These are phyloP conservation scores for Coemansia sp. DNA, from an alignment of 192 early-diverging fungal genomes.

Conservation along the genomic window DNA sequence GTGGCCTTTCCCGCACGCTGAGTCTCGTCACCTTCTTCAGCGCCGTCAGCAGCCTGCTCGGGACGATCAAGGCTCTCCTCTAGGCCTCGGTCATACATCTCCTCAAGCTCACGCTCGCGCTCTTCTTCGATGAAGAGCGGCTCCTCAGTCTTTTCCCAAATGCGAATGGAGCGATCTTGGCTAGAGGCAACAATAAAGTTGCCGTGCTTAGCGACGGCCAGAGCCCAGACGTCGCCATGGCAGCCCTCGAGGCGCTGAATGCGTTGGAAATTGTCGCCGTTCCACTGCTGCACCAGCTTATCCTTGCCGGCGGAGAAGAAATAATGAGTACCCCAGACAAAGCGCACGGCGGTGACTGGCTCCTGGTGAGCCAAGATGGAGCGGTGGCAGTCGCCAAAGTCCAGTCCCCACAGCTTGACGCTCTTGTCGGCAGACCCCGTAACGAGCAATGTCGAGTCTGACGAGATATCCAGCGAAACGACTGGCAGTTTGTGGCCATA, in stretches of 20 bases:
- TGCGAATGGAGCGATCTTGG: conserved; percentile 92
- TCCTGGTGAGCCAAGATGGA: conserved; percentile 94
- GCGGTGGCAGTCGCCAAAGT: conserved; percentile 99
- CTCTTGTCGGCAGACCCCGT: conserved; percentile 98
- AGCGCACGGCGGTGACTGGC: conserved; percentile 82
- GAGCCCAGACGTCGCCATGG: conserved; percentile 92
- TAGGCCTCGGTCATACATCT: conserved; percentile 79
- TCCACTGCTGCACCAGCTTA: conserved; percentile 90
- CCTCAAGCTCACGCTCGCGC: conserved; percentile 90
- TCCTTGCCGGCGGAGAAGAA: conserved; percentile 94
- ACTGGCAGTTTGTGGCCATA: conserved; percentile 99
- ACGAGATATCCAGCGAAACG: conserved; percentile 98
- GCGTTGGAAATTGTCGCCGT: conserved; percentile 95
- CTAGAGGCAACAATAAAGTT: conserved; percentile 84
- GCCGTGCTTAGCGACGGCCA: conserved; percentile 89
- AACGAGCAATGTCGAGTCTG: conserved; percentile 85
- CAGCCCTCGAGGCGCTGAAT: conserved; percentile 92
- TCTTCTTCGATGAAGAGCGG: conserved; percentile 96
- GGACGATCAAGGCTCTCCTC: conserved; percentile 61
- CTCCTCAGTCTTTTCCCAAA: conserved; percentile 97
- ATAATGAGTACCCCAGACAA: conserved; percentile 95
- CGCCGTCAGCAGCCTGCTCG: conserved; percentile 37
- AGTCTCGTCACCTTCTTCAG: conserved; percentile 57
- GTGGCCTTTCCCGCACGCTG: conserved; percentile 85
- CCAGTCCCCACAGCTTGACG: conserved; percentile 97